These are phyloP conservation scores for Hypoxylon cercidicola DNA, from an alignment of 495 filamentous ascomycete species.

Conservation along the genomic window DNA sequence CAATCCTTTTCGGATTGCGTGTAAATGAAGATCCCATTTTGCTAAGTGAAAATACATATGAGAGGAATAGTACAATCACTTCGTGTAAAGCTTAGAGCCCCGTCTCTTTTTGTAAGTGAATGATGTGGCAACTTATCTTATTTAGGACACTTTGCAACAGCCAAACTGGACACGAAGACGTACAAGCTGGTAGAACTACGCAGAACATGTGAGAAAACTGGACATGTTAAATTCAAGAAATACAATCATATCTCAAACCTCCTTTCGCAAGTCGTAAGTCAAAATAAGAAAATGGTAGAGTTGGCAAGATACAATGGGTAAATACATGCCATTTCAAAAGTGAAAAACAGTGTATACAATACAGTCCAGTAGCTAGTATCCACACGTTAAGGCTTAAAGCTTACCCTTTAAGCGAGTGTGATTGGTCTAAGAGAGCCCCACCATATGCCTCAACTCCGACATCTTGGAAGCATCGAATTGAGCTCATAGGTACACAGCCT, in stretches of 20 bases:
- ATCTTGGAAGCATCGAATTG: slow-evolving; percentile 16
- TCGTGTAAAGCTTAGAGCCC: slow-evolving; percentile 7
- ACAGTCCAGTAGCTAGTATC: slow-evolving; percentile 15
- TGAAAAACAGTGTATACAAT: not conserved
- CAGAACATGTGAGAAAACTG: not conserved
- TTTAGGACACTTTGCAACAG: slow-evolving; percentile 49
- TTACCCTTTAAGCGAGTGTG: slow-evolving; percentile 21
- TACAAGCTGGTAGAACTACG: slow-evolving; percentile 10
- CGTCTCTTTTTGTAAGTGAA: slow-evolving; percentile 25
- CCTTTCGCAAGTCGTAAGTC: not conserved
- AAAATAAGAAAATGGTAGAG: slow-evolving; percentile 2
- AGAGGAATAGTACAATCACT: not conserved
- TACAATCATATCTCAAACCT: not conserved
- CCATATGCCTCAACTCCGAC: slow-evolving; percentile 38
- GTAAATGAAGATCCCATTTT: slow-evolving; percentile 29
- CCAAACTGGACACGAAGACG: slow-evolving; percentile 38
- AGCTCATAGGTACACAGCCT: slow-evolving; percentile 16
- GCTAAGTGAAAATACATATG: not conserved
- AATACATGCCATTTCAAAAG: not conserved
- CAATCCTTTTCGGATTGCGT: slow-evolving; percentile 21
- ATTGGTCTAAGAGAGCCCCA: slow-evolving; percentile 33
- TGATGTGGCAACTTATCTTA: slow-evolving; percentile 38
- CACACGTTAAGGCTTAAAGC: slow-evolving; percentile 21
- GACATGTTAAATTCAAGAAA: not conserved
- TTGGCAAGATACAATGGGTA: not conserved